Percentiles rank a stretch among this genome's conserved stretches.
These are phyloP conservation scores for Saccharomycopsis javanensis DNA, from an alignment of 805 yeast genomes.

Conservation along the genomic window DNA sequence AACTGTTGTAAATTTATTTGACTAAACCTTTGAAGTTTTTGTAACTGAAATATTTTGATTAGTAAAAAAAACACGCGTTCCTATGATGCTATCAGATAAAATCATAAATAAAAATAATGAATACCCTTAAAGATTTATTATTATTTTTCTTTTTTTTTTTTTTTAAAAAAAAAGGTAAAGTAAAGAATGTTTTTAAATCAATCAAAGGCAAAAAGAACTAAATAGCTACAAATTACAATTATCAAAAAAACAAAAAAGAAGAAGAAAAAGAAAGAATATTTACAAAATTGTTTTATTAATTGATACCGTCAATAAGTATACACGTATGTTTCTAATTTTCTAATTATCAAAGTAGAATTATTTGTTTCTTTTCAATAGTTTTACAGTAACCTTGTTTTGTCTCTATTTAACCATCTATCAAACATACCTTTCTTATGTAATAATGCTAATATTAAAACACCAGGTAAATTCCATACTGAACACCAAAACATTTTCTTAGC, in stretches of 20 bases:
- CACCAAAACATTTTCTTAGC: conserved; percentile 91
- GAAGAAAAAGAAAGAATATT: not conserved
- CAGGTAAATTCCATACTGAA: conserved; percentile 90
- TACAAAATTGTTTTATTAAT: not conserved
- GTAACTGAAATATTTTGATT: not conserved
- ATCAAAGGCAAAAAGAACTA: too few relatives aligned
- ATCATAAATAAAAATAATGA: too few relatives aligned
- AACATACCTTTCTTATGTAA: conserved; percentile 91
- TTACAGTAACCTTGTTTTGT: not conserved
- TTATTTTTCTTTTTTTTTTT: too few relatives aligned
- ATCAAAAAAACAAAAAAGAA: not conserved
- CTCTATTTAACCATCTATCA: conserved; percentile 38
- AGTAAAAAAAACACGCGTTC: not conserved
- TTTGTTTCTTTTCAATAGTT: not conserved
- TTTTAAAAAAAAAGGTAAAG: too few relatives aligned
- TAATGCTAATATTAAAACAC: conserved; percentile 82
- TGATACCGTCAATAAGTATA: not conserved
- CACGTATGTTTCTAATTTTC: not conserved
- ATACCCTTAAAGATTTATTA: too few relatives aligned
- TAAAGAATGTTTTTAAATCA: too few relatives aligned
- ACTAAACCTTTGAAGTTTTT: too few relatives aligned
- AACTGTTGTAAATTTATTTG: too few relatives aligned
- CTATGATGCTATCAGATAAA: too few relatives aligned
- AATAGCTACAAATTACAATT: too few relatives aligned
- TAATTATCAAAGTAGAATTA: not conserved